phyloP scores from a whole-genome alignment of 305 asterid genomes.

The Rubia balearica region DNA sequence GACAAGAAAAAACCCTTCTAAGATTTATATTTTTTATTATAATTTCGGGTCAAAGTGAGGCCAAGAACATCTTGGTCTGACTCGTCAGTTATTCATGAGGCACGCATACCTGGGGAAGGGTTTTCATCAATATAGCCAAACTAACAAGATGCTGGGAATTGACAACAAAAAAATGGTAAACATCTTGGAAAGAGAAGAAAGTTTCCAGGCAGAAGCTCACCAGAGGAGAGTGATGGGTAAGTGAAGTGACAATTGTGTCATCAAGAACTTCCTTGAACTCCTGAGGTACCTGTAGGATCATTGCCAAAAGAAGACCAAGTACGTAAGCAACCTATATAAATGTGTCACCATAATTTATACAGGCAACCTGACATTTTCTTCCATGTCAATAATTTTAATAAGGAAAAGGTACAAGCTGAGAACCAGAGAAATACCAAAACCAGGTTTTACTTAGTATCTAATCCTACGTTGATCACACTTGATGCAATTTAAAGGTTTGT shows the following conservation, averaged over 20 bases:
- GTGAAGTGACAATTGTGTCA: conserved; percentile 79
- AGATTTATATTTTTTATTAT: not conserved
- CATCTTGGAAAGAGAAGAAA: not conserved
- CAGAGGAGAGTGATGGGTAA: conserved; percentile 69
- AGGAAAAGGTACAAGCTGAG: not conserved
- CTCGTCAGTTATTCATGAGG: not conserved
- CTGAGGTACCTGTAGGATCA: conserved; percentile 65
- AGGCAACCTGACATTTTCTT: not conserved
- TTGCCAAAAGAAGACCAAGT: not conserved
- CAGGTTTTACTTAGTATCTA: not conserved
- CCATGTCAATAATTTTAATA: not conserved
- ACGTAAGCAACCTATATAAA: not conserved
- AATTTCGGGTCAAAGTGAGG: not conserved
- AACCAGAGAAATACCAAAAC: not conserved
- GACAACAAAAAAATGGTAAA: not conserved
- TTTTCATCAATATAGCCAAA: not conserved
- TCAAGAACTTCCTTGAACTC: conserved; percentile 93
- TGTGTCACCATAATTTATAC: not conserved
- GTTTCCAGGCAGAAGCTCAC: conserved; percentile 38
- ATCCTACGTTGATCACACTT: not conserved
- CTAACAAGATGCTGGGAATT: not conserved
- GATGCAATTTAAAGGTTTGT: not conserved
- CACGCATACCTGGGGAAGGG: not conserved
- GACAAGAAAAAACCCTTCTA: not conserved
- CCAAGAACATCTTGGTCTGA: not conserved